Evolutionary conservation across 1,139 yeast species (phyloP).

Genomic region (Blastobotrys capitulatus): DNA sequence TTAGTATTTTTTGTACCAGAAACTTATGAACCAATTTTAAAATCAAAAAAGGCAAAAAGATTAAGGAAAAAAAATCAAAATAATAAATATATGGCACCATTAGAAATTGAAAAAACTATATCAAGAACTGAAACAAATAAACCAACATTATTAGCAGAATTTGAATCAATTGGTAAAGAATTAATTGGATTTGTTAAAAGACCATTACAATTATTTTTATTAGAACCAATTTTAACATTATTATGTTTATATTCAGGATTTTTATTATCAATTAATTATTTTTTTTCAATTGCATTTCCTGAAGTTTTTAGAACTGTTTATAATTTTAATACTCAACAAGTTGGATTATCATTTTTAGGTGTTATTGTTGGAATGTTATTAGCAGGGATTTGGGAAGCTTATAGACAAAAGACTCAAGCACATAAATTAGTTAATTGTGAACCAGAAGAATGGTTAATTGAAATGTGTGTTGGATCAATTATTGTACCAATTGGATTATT

Average conservation of each 20-base stretch:
- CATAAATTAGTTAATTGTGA: slow-evolving; percentile 2
- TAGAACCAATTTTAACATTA: slow-evolving; percentile 6
- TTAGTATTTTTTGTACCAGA: slow-evolving; percentile 50
- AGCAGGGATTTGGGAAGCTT: slow-evolving; percentile 8
- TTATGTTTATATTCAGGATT: slow-evolving; percentile 36
- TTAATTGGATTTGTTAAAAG: slow-evolving; percentile 36
- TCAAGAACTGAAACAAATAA: too few relatives aligned
- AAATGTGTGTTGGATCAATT: slow-evolving; percentile 41
- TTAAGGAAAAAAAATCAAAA: slow-evolving; percentile 43
- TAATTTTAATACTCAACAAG: slow-evolving; percentile 31
- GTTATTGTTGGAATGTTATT: slow-evolving; percentile 5
- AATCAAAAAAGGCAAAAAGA: slow-evolving; percentile 51
- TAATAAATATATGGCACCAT: too few relatives aligned
- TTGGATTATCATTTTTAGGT: slow-evolving; percentile 31
- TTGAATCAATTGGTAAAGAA: slow-evolving; percentile 33
- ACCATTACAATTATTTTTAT: slow-evolving; percentile 2
- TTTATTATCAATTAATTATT: slow-evolving; percentile 51
- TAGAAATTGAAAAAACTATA: too few relatives aligned
- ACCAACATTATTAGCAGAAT: too few relatives aligned
- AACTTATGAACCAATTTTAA: slow-evolving; percentile 62
- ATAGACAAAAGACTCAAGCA: slow-evolving; percentile 17
- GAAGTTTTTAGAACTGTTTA: slow-evolving; percentile 47
- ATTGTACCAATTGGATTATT: slow-evolving; percentile 54
- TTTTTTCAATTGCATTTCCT: slow-evolving; percentile 61
- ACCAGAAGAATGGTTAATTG: slow-evolving; percentile 46